Base-by-base conservation (phyloP, 1,139 yeast species). In the Magnusiomyces tetraspermus region DNA sequence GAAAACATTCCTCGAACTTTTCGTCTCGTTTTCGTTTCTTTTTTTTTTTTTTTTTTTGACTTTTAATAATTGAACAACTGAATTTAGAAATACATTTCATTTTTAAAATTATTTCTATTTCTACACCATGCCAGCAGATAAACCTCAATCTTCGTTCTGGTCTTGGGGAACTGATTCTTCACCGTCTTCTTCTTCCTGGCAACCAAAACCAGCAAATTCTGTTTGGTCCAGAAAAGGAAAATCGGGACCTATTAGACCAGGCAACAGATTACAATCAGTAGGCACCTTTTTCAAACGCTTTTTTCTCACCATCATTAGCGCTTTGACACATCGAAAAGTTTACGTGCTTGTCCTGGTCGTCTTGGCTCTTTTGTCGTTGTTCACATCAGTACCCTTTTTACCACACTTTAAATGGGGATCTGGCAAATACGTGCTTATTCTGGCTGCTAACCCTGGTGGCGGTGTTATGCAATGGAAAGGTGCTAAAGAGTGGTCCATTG, bases 381-480 rank as follows among this genome's bases (percentile, higher is more conserved):
- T 70, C 62, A 65, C 72, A 19, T 68, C 71, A 22, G 64, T 69
- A 41, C 71, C 74, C 22, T 60, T 68, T 45, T 60, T 70, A 38
- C 72, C 74, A 11, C 71, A 66, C 53, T 58, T 69, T 50, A 57
- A 60, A 49, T 61, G 68, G 62, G 65, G 71, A 22, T 61, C 69
- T n/a, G 68, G 72, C 51, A 85, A 84, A 59, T 80, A 87, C 54
- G 97, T 92, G 51, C 85, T 92, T 46, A 86, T 92, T 41, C 71
- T 92, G 56, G 97, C 97, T 3, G 96, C 96, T 37, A 92, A 92
- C 67, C 96, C 88, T 68, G 98, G 97, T 28, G 98, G 98, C 33
- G 98, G 98, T 42, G 98, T 92, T 4, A 76, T 86, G 67, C 85
- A 86, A 68, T 90, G 97, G 97, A 92, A 92, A 67, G 94, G 95